A percentile compares a stretch with the other conserved stretches of the same genome.
Evolutionary conservation across 495 filamentous ascomycete genomes (phyloP).

Genomic region (Thozetella sp.): DNA sequence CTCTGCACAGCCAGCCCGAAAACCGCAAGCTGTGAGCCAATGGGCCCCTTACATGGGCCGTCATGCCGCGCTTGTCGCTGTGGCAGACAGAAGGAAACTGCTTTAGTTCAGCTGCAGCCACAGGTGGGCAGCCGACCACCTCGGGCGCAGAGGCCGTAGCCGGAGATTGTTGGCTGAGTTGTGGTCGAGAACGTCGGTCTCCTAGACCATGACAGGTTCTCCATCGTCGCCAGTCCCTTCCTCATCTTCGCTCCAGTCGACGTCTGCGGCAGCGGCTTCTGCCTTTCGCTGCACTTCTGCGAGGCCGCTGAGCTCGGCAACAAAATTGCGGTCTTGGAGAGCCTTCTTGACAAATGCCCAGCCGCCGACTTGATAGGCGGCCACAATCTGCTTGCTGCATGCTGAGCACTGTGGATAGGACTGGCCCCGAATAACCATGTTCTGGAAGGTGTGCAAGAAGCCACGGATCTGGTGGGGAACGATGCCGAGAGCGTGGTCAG

Average conservation of each 20-base stretch:
- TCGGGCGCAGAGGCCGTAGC: neutral
- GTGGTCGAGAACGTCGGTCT: neutral
- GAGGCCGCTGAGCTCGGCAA: slow-evolving; percentile 88
- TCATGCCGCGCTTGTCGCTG: too few species aligned
- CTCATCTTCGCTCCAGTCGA: slow-evolving; percentile 50
- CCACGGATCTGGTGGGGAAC: slow-evolving; percentile 94
- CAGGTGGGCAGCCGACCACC: neutral
- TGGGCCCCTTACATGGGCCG: too few species aligned
- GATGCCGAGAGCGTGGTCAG: slow-evolving; percentile 77
- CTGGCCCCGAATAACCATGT: slow-evolving; percentile 75
- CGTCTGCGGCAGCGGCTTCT: slow-evolving; percentile 49
- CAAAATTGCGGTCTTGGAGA: slow-evolving; percentile 80
- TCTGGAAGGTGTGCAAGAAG: slow-evolving; percentile 84
- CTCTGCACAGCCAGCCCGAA: too few species aligned
- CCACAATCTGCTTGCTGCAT: slow-evolving; percentile 76
- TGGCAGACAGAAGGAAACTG: too few species aligned
- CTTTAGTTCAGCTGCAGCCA: neutral
- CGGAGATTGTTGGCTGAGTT: neutral
- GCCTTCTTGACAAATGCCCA: slow-evolving; percentile 92
- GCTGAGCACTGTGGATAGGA: slow-evolving; percentile 93
- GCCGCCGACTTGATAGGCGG: slow-evolving; percentile 69
- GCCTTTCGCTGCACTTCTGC: slow-evolving; percentile 88
- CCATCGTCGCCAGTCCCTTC: slow-evolving; percentile 44
- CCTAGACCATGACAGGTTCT: slow-evolving; percentile 38
- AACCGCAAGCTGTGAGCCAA: too few species aligned